Evolutionary conservation across 1,284 basidiomycete species (phyloP).

Genomic region (Cryptococcus sp.): DNA sequence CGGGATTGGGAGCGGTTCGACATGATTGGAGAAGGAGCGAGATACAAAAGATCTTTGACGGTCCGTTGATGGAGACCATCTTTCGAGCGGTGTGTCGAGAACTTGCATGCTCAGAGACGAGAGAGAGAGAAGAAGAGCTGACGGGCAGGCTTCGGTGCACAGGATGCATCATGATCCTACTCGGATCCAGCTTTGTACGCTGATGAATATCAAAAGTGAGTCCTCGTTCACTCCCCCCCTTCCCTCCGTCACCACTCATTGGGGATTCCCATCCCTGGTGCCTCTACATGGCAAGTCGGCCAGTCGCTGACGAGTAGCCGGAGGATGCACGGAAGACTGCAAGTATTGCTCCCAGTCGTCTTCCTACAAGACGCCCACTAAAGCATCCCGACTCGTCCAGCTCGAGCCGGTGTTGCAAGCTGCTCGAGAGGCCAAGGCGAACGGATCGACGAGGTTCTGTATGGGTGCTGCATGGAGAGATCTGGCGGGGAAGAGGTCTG

Average conservation of each 20-base stretch:
- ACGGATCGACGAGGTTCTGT: conserved; percentile 95
- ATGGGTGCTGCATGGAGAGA: conserved; percentile 99
- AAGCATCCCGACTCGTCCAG: conserved; percentile 81
- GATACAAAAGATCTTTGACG: conserved; percentile 50
- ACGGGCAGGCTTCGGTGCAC: conserved; percentile 58
- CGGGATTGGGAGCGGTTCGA: not conserved
- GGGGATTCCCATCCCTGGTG: not conserved
- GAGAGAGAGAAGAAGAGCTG: conserved; percentile 3
- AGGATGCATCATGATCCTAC: conserved; percentile 77
- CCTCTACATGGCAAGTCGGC: not conserved
- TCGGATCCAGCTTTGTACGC: conserved; percentile 91
- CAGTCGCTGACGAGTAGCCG: conserved; percentile 54
- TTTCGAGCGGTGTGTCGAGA: conserved; percentile 61
- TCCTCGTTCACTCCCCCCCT: conserved; percentile 36
- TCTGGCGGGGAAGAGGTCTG: conserved; percentile 84
- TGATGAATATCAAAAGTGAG: conserved; percentile 98
- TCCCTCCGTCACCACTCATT: not conserved
- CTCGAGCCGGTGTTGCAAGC: conserved; percentile 87
- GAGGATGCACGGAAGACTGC: conserved; percentile 95
- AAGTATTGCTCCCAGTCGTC: conserved; percentile 98
- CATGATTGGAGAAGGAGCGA: conserved; percentile 47
- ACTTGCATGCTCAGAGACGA: not conserved
- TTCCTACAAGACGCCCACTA: conserved; percentile 80
- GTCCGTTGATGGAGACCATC: conserved; percentile 76
- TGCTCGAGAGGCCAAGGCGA: conserved; percentile 86